phyloP scores from a whole-genome alignment of 306 rosid species.

The Oemleria cerasiformis region DNA sequence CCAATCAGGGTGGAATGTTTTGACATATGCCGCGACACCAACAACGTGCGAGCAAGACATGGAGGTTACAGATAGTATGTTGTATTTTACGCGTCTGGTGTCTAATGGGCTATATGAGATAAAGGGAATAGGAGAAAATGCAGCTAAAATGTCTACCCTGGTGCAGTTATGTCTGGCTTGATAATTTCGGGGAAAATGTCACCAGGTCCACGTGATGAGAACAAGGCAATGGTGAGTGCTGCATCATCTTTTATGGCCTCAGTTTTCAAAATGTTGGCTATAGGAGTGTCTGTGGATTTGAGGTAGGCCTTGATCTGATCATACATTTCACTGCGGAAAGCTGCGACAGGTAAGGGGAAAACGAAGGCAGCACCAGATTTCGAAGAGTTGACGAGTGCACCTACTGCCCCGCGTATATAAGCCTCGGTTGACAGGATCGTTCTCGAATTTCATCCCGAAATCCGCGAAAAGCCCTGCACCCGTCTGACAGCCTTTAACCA shows the following conservation, averaged over 20 bases:
- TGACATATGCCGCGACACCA: constrained; percentile 28
- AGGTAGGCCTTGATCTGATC: neutral
- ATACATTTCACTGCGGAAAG: neutral
- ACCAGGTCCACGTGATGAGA: constrained; percentile 38
- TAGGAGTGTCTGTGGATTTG: constrained; percentile 16
- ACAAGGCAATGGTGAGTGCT: constrained; percentile 34
- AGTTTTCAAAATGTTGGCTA: constrained; percentile 29
- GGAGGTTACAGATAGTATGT: constrained; percentile 37
- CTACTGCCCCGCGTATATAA: neutral
- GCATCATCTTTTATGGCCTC: constrained; percentile 16
- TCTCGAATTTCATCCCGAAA: too few relatives aligned
- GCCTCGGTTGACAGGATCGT: too few relatives aligned
- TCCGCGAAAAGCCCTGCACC: too few relatives aligned
- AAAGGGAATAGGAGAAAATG: constrained; percentile 15
- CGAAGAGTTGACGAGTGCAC: neutral
- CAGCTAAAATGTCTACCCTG: constrained; percentile 39
- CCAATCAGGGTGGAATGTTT: constrained; percentile 31
- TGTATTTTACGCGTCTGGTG: constrained; percentile 17
- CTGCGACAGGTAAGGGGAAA: neutral
- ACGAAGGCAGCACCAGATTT: neutral
- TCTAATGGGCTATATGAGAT: neutral
- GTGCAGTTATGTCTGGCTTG: constrained; percentile 37
- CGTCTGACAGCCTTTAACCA: too few relatives aligned
- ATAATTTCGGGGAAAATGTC: too few relatives aligned
- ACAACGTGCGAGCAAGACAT: constrained; percentile 43